Percentiles rank a stretch among this genome's conserved stretches.
Evolutionary conservation across 768 basidiomycete species (phyloP).

Genomic region (Russula griseocarnosa): DNA sequence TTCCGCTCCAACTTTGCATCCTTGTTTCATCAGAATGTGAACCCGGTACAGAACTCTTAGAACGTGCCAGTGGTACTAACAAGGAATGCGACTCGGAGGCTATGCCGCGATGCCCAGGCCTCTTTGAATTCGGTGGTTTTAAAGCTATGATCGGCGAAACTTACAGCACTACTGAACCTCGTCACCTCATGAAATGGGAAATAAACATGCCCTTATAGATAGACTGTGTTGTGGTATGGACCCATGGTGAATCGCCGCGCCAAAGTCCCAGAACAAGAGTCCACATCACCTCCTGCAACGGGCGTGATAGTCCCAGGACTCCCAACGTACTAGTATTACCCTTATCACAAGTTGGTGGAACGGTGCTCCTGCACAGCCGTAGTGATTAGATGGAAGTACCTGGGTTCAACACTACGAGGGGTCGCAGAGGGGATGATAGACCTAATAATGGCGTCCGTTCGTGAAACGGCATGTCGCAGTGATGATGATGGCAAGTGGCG

Average conservation of each 20-base stretch:
- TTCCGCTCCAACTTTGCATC: not conserved
- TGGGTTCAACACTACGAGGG: not conserved
- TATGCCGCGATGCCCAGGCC: not conserved
- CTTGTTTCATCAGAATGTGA: not conserved
- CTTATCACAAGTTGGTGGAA: not conserved
- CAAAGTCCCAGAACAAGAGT: not conserved
- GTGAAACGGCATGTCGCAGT: not conserved
- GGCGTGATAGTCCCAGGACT: not conserved
- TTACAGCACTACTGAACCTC: not conserved
- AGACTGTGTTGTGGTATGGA: not conserved
- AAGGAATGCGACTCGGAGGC: not conserved
- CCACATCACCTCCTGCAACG: too few species aligned
- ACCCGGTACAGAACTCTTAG: not conserved
- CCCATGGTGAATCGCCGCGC: not conserved
- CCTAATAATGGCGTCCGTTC: not conserved
- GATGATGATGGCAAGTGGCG: slow-evolving; percentile 6
- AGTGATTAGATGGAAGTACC: not conserved
- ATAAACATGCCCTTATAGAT: not conserved
- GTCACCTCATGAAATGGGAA: not conserved
- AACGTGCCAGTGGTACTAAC: not conserved
- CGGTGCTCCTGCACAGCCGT: not conserved
- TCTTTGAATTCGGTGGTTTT: not conserved
- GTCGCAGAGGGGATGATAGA: not conserved
- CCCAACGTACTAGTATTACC: too few species aligned
- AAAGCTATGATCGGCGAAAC: not conserved